A percentile compares a stretch with the other conserved stretches of the same genome.
These are phyloP conservation scores for Beauveria brongniartii DNA, from an alignment of 2,329 filamentous ascomycete genomes.

Conservation along the genomic window DNA sequence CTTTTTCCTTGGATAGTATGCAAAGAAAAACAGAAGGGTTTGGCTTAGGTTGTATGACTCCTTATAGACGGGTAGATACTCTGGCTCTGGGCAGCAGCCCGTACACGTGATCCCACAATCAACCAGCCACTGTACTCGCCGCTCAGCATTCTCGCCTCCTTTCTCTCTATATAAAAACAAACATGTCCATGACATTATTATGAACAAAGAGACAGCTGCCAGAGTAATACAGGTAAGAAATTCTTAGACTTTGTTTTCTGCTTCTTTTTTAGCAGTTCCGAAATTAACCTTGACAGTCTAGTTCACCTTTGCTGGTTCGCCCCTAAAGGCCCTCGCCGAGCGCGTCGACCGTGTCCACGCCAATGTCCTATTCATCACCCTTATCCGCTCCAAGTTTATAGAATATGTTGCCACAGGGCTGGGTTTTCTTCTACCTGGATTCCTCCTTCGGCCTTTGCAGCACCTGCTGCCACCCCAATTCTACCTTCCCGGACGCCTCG, in stretches of 20 bases:
- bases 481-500: neutral
- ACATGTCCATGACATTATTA: too few species aligned
- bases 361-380: neutral
- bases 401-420: neutral
- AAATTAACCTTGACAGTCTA: neutral
- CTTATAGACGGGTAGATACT: too few species aligned
- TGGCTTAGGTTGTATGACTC: too few species aligned
- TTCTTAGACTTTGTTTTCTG: neutral
- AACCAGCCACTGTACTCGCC: too few species aligned
- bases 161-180: too few species aligned
- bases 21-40: too few species aligned
- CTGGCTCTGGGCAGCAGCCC: too few species aligned
- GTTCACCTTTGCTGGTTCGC: neutral
- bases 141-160: too few species aligned
- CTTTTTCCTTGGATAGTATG: too few species aligned
- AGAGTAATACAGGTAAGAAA: neutral
- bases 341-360: neutral
- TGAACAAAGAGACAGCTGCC: too few species aligned
- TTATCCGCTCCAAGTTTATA: neutral
- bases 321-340: neutral
- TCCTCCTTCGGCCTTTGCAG: neutral
- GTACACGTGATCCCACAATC: too few species aligned
- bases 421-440: neutral
- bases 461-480: neutral
- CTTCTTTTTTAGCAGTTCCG: neutral